Percentiles rank a stretch among this genome's conserved stretches.
phyloP scores from a whole-genome alignment of 2,329 filamentous ascomycete species.

The Calonectria henricotiae region DNA sequence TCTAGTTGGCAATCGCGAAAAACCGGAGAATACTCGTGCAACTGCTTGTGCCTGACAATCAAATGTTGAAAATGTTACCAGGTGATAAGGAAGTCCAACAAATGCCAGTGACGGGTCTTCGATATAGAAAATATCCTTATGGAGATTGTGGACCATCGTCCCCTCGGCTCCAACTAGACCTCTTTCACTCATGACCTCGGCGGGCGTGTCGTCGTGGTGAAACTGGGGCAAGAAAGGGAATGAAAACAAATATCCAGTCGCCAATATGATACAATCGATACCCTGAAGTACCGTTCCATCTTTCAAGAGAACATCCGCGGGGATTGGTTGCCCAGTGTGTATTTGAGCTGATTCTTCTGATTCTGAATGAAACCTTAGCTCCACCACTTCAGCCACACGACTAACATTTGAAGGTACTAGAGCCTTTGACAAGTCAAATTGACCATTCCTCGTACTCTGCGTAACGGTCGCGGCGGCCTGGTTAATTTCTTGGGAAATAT shows the following conservation, averaged over 20 bases:
- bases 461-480: neutral
- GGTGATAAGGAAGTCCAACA: constrained; percentile 76
- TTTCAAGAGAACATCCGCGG: neutral
- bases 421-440: neutral
- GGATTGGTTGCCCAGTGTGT: neutral
- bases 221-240: constrained; percentile 15
- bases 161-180: constrained; percentile 49
- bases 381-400: neutral
- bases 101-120: constrained; percentile 75
- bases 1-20: neutral
- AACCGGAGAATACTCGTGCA: constrained; percentile 70
- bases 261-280: constrained; percentile 4
- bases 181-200: neutral
- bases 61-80: constrained; percentile 78
- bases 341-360: neutral
- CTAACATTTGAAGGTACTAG: neutral
- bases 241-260: constrained; percentile 14
- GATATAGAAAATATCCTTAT: constrained; percentile 80
- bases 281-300: neutral
- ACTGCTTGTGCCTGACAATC: constrained; percentile 78
- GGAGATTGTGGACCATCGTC: constrained; percentile 77
- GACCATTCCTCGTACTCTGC: constrained; percentile 1
- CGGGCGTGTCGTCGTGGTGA: neutral
- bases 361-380: neutral
- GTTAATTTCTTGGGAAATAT: constrained; percentile 5